phyloP scores from a whole-genome alignment of 352 stramenopile species.

The Globisporangium paddicum region DNA sequence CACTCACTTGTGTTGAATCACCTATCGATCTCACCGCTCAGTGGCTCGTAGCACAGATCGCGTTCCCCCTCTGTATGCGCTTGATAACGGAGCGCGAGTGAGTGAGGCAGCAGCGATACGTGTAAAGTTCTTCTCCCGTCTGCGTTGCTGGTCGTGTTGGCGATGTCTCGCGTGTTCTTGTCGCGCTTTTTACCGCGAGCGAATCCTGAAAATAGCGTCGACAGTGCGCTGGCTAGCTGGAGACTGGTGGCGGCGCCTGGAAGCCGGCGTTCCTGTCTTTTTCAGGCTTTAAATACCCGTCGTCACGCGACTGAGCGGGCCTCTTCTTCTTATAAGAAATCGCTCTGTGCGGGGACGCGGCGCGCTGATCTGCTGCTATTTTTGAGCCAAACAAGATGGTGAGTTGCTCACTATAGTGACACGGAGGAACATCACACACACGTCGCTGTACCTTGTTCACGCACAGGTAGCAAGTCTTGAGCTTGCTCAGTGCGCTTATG shows the following conservation, averaged over 20 bases:
- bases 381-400: neutral
- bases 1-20: neutral
- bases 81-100: neutral
- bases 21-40: neutral
- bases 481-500: no score
- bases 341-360: neutral
- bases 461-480: neutral
- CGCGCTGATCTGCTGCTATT: neutral
- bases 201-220: neutral
- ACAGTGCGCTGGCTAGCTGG: neutral
- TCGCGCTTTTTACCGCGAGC: neutral
- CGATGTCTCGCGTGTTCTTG: neutral
- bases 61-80: neutral
- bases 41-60: no score
- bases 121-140: neutral
- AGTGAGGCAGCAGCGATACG: neutral
- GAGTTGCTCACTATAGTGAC: neutral
- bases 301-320: neutral
- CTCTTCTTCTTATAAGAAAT: neutral
- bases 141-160: neutral
- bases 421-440: neutral
- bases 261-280: neutral
- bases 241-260: neutral
- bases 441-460: neutral
- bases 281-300: neutral